phyloP scores from a whole-genome alignment of 2,329 filamentous ascomycete genomes.

The Nemania bipapillata region DNA sequence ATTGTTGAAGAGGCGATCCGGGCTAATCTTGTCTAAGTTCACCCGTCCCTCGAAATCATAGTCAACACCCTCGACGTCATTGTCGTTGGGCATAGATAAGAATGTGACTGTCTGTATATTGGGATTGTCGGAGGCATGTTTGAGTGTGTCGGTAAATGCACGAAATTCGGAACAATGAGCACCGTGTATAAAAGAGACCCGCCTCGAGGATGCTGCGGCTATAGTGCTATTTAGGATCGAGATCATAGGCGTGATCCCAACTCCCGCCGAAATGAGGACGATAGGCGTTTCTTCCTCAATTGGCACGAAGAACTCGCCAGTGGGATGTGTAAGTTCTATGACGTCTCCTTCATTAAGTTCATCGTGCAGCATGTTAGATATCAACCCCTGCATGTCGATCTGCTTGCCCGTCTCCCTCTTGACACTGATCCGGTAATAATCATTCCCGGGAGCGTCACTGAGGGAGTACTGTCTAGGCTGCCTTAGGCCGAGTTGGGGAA shows the following conservation, averaged over 20 bases:
- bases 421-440: slow-evolving; percentile 77
- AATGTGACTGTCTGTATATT: slow-evolving; percentile 68
- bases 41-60: slow-evolving; percentile 70
- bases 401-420: slow-evolving; percentile 67
- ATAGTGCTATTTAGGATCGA: slow-evolving; percentile 68
- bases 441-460: slow-evolving; percentile 64
- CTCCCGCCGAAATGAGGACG: slow-evolving; percentile 74
- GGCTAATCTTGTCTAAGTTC: slow-evolving; percentile 66
- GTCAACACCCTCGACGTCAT: slow-evolving; percentile 62
- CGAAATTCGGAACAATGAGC: slow-evolving; percentile 62
- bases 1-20: slow-evolving; percentile 64
- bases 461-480: slow-evolving; percentile 82
- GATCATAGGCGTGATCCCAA: slow-evolving; percentile 74
- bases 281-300: slow-evolving; percentile 62
- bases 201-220: slow-evolving; percentile 53
- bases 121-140: slow-evolving; percentile 55
- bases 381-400: slow-evolving; percentile 57
- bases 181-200: slow-evolving; percentile 72
- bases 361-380: slow-evolving; percentile 65
- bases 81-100: slow-evolving; percentile 60
- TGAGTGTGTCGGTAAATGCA: slow-evolving; percentile 66
- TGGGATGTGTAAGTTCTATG: slow-evolving; percentile 66
- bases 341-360: slow-evolving; percentile 62
- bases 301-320: slow-evolving; percentile 72
- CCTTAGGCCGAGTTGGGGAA: slow-evolving; percentile 70